A percentile compares a stretch with the other conserved stretches of the same genome.
These are phyloP conservation scores for Chaetomidium leptoderma DNA, from an alignment of 495 filamentous ascomycete genomes.

Conservation along the genomic window DNA sequence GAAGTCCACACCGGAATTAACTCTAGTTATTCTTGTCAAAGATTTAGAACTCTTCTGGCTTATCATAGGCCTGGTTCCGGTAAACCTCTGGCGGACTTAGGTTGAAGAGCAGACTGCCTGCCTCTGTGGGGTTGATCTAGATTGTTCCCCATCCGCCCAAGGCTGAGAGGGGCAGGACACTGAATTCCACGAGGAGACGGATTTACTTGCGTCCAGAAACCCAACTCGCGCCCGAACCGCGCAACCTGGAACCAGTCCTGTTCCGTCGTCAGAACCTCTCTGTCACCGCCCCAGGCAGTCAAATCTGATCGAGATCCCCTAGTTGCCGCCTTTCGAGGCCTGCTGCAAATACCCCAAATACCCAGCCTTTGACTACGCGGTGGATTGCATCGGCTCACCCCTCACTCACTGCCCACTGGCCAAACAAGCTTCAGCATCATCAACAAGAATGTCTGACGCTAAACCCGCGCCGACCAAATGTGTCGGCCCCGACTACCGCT, in stretches of 20 bases:
- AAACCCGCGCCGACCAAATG: conserved; percentile 58
- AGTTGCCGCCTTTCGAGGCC: neutral
- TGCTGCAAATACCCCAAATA: neutral
- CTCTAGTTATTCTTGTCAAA: too few relatives aligned
- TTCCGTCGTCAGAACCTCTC: neutral
- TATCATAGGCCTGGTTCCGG: too few relatives aligned
- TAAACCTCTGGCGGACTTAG: too few relatives aligned
- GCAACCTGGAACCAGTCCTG: too few relatives aligned
- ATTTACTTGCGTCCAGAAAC: neutral
- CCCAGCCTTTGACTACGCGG: neutral
- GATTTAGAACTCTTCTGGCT: too few relatives aligned
- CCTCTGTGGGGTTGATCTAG: conserved; percentile 1
- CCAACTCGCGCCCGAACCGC: neutral
- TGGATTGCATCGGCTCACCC: conserved; percentile 5
- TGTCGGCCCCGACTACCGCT: conserved; percentile 75
- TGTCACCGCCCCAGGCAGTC: neutral
- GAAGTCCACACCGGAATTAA: too few relatives aligned
- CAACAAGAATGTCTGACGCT: conserved; percentile 20
- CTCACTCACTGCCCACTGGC: neutral
- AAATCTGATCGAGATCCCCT: neutral
- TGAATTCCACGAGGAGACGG: neutral
- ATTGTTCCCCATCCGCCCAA: neutral
- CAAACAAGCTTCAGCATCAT: neutral
- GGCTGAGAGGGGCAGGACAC: conserved; percentile 1
- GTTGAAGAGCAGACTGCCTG: too few relatives aligned